These are phyloP conservation scores for Yamadazyma sp. DNA, from an alignment of 805 yeast species.

Conservation along the genomic window DNA sequence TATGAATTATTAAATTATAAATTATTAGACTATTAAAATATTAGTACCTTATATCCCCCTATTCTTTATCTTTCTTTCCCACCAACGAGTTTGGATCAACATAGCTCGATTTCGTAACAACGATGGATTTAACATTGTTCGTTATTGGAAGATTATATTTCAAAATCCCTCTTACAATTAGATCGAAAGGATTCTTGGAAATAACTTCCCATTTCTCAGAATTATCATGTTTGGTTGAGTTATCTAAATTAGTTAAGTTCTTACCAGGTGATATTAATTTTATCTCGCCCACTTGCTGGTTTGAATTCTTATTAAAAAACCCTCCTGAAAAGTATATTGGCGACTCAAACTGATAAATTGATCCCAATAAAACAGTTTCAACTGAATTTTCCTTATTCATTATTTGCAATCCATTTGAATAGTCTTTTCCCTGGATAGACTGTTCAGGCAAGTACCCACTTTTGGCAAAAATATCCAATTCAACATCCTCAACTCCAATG, in stretches of 20 bases:
- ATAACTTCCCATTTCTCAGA: conserved; percentile 69
- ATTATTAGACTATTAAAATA: neutral
- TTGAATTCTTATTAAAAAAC: conserved; percentile 59
- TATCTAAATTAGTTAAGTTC: conserved; percentile 29
- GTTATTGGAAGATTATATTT: conserved; percentile 70
- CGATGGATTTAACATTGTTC: conserved; percentile 49
- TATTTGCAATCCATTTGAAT: neutral
- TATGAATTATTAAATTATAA: no score
- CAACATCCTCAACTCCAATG: conserved; percentile 59
- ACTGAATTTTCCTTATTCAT: conserved; percentile 16
- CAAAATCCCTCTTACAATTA: conserved; percentile 79
- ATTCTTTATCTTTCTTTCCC: neutral
- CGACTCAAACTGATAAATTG: conserved; percentile 61
- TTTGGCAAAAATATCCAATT: conserved; percentile 82
- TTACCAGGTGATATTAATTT: conserved; percentile 73
- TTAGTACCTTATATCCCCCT: neutral
- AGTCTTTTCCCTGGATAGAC: neutral
- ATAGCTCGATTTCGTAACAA: conserved; percentile 54
- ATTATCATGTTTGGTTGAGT: conserved; percentile 32
- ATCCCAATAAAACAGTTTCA: conserved; percentile 76
- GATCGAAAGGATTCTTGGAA: conserved; percentile 77
- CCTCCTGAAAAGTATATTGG: conserved; percentile 77
- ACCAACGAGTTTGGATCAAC: conserved; percentile 46
- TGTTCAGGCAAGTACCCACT: conserved; percentile 44
- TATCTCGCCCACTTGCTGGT: conserved; percentile 63